Conservation (phyloP, 768 basidiomycete species). For the Tricholomella constricta region DNA sequence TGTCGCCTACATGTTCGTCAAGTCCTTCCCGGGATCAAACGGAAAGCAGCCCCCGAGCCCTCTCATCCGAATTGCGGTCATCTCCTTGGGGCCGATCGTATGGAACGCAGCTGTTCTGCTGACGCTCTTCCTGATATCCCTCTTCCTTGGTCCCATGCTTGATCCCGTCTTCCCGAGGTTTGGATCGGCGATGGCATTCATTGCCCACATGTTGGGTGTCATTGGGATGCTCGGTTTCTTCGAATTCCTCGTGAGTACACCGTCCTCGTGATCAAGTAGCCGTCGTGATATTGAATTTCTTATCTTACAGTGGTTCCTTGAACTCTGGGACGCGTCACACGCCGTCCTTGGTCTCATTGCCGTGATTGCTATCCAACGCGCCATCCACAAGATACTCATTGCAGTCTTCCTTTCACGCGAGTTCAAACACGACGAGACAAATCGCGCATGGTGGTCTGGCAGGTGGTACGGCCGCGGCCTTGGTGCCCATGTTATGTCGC, state of each 20-base stretch:
- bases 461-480: slow-evolving; percentile 96
- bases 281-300: slow-evolving; percentile 19
- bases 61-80: slow-evolving; percentile 89
- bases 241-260: slow-evolving; percentile 81
- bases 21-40: slow-evolving; percentile 70
- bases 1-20: slow-evolving; percentile 91
- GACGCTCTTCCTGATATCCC: slow-evolving; percentile 84
- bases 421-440: slow-evolving; percentile 99
- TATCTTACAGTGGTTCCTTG: slow-evolving; percentile 83
- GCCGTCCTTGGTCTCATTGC: slow-evolving; percentile 93
- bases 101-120: slow-evolving; percentile 91
- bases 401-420: slow-evolving; percentile 94
- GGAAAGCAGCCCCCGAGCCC: slow-evolving; percentile 76
- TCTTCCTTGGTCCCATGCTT: slow-evolving; percentile 92
- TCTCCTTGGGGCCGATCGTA: slow-evolving; percentile 92
- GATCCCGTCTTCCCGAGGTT: slow-evolving; percentile 85
- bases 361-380: slow-evolving; percentile 89
- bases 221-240: slow-evolving; percentile 93
- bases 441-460: slow-evolving; percentile 99
- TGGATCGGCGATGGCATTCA: slow-evolving; percentile 88
- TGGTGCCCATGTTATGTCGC: slow-evolving; percentile 91
- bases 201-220: slow-evolving; percentile 81
- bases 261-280: not conserved
- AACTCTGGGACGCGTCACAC: slow-evolving; percentile 88
- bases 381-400: slow-evolving; percentile 91